These are phyloP conservation scores for Halteria grandinella DNA, from an alignment of 73 alveolate species.

Conservation along the genomic window DNA sequence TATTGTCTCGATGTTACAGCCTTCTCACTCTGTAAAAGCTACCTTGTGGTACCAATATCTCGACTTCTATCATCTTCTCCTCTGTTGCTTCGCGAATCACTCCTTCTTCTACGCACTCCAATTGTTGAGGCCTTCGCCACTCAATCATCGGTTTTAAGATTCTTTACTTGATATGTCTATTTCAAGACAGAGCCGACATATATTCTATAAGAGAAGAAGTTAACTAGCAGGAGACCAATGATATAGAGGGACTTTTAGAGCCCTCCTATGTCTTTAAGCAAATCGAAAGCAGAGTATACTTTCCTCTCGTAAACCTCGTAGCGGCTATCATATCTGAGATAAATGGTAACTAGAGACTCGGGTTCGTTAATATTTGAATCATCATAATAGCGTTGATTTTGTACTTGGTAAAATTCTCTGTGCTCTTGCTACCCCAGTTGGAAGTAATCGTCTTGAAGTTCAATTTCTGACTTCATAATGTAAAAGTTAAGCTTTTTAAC, in stretches of 20 bases:
- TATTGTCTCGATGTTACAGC: too few relatives aligned
- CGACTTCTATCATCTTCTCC: too few relatives aligned
- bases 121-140: too few relatives aligned
- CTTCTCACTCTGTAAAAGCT: too few relatives aligned
- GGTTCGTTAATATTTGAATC: not conserved
- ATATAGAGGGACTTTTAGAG: not conserved
- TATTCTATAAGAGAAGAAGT: constrained; percentile 7
- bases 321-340: not conserved
- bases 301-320: constrained; percentile 7
- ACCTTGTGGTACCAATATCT: too few relatives aligned
- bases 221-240: constrained; percentile 7
- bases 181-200: not conserved
- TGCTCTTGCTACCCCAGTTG: constrained; percentile 22
- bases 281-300: constrained; percentile 15
- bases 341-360: not conserved
- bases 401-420: not conserved
- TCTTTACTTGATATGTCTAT: not conserved
- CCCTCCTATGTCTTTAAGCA: constrained; percentile 29
- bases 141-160: too few relatives aligned
- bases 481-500: constrained; percentile 8
- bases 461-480: constrained; percentile 3
- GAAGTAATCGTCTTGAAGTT: constrained; percentile 8
- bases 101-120: too few relatives aligned
- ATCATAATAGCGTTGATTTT: constrained; percentile 2
- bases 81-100: too few relatives aligned